A percentile compares a stretch with the other conserved stretches of the same genome.
phyloP scores from a whole-genome alignment of 1,139 yeast genomes.

The Suhomyces panamericanus region DNA sequence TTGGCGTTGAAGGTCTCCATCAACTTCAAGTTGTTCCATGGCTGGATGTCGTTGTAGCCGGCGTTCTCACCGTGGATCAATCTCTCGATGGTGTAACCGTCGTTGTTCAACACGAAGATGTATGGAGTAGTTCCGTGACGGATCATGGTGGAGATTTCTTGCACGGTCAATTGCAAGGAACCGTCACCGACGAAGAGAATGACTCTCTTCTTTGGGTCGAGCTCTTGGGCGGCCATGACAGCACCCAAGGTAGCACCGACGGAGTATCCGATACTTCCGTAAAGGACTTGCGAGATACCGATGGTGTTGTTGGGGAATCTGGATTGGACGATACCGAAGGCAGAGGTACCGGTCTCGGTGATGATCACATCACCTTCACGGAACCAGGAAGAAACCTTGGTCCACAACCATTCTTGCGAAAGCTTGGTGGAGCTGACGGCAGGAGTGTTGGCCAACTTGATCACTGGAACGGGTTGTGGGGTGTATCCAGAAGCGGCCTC shows the following conservation, averaged over 20 bases:
- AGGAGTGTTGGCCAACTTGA: constrained; percentile 35
- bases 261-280: constrained; percentile 36
- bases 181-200: constrained; percentile 88
- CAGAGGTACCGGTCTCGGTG: constrained; percentile 44
- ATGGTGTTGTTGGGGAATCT: constrained; percentile 35
- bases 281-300: constrained; percentile 42
- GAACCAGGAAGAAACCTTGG: constrained; percentile 34
- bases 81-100: constrained; percentile 87
- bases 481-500: constrained; percentile 37
- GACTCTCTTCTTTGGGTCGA: constrained; percentile 69
- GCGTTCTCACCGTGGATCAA: constrained; percentile 82
- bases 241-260: constrained; percentile 36
- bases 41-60: constrained; percentile 75
- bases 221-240: constrained; percentile 52
- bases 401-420: constrained; percentile 41
- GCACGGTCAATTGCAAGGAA: constrained; percentile 83
- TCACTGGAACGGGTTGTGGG: constrained; percentile 50
- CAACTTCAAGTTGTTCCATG: constrained; percentile 73
- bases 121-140: constrained; percentile 66
- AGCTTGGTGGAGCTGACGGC: constrained; percentile 19
- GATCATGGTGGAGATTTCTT: constrained; percentile 81
- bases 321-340: constrained; percentile 44
- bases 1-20: constrained; percentile 73
- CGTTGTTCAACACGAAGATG: constrained; percentile 83
- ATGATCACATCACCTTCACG: constrained; percentile 38